Percentiles rank a stretch among this genome's conserved stretches.
Evolutionary conservation across 1,284 basidiomycete species (phyloP).

Genomic region (Grifola frondosa): DNA sequence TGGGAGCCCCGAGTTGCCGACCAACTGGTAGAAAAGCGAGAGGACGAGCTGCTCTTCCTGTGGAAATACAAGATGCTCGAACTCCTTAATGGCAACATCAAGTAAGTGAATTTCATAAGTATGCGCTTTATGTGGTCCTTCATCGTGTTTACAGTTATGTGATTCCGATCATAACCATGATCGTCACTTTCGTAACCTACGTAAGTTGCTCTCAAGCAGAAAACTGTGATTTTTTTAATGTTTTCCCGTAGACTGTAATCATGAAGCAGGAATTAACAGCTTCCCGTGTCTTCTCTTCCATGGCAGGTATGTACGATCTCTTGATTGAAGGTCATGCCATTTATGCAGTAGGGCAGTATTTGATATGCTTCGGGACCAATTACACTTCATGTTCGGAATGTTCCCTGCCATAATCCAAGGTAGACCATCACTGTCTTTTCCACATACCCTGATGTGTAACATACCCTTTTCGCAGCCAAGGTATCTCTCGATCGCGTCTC

Average conservation of each 20-base stretch:
- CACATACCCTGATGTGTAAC: not conserved
- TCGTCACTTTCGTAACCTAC: conserved; percentile 68
- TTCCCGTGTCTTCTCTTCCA: conserved; percentile 42
- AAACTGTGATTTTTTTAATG: not conserved
- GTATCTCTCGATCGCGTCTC: conserved; percentile 52
- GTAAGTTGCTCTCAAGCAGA: conserved; percentile 28
- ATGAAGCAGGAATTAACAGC: conserved; percentile 36
- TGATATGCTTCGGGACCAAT: conserved; percentile 33
- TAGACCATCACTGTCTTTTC: conserved; percentile 13
- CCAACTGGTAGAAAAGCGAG: conserved; percentile 44
- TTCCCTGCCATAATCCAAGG: conserved; percentile 37
- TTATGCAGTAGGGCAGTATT: conserved; percentile 26
- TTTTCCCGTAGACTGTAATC: conserved; percentile 33
- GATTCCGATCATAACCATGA: conserved; percentile 68
- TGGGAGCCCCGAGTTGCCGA: conserved; percentile 50
- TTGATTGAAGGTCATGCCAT: not conserved
- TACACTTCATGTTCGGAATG: conserved; percentile 33
- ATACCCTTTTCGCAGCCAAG: conserved; percentile 30
- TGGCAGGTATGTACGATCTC: conserved; percentile 31
- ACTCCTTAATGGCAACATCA: conserved; percentile 36
- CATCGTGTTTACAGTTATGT: conserved; percentile 38
- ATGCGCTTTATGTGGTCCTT: not conserved
- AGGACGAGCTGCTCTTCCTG: conserved; percentile 52
- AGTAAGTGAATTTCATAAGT: conserved; percentile 33
- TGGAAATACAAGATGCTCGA: conserved; percentile 42